A percentile compares a stretch with the other conserved stretches of the same genome.
These are phyloP conservation scores for Venturiaceae sp. DNA, from an alignment of 2,329 filamentous ascomycete species.

Conservation along the genomic window DNA sequence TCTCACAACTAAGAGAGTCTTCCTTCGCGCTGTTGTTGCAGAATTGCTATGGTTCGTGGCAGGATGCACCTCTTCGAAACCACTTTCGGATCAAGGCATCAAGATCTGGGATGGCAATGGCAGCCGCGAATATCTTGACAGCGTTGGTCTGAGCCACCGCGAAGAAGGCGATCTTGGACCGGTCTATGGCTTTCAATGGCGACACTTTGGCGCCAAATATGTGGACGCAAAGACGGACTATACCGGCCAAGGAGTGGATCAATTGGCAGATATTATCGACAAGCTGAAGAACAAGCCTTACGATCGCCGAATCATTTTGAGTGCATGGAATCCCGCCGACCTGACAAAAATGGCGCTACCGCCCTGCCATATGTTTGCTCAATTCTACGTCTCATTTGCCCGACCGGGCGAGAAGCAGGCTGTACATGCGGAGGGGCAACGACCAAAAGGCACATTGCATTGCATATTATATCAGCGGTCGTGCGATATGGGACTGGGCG, in stretches of 20 bases:
- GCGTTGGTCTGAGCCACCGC: conserved; percentile 68
- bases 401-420: conserved; percentile 12
- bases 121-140: conserved; percentile 81
- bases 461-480: conserved; percentile 88
- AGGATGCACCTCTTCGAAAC: conserved; percentile 68
- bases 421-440: conserved; percentile 14
- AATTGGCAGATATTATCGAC: conserved; percentile 80
- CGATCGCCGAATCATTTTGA: conserved; percentile 81
- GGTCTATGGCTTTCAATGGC: conserved; percentile 98
- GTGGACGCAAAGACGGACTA: conserved; percentile 72
- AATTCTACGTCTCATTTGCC: conserved; percentile 84
- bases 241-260: conserved; percentile 79
- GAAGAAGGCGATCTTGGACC: conserved; percentile 85
- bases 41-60: conserved; percentile 95
- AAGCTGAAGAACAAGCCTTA: conserved; percentile 79
- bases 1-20: conserved; percentile 95
- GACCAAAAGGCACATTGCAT: conserved; percentile 59
- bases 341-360: conserved; percentile 82
- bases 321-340: conserved; percentile 88
- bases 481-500: conserved; percentile 94
- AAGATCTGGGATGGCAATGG: conserved; percentile 99
- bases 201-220: conserved; percentile 92
- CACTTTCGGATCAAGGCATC: conserved; percentile 69
- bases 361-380: conserved; percentile 95
- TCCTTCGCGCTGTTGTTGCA: conserved; percentile 77